phyloP scores from a whole-genome alignment of 1,139 yeast species.

The Ogataea hybrid region DNA sequence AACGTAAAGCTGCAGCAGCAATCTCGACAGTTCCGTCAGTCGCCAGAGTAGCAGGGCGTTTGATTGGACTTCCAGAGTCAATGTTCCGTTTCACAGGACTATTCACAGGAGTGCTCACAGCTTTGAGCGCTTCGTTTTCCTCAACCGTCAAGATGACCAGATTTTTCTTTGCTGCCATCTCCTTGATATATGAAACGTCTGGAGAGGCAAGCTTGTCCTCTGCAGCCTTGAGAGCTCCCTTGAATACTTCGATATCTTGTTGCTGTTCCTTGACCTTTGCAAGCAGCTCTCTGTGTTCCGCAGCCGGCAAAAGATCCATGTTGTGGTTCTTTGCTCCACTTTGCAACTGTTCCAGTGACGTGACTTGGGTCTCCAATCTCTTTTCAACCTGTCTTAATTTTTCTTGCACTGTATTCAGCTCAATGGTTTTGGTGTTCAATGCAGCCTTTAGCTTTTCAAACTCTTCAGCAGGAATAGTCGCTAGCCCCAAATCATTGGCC shows the following conservation, averaged over 20 bases:
- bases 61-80: constrained; percentile 2
- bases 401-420: constrained; percentile 9
- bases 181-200: constrained; percentile 33
- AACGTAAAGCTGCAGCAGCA: constrained; percentile 24
- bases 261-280: constrained; percentile 2
- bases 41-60: constrained; percentile 17
- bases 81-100: constrained; percentile 5
- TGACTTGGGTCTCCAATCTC: not conserved
- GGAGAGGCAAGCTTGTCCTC: not conserved
- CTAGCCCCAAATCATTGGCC: constrained; percentile 28
- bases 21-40: constrained; percentile 27
- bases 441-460: constrained; percentile 22
- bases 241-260: constrained; percentile 8
- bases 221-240: constrained; percentile 20
- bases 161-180: constrained; percentile 30
- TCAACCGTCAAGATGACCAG: constrained; percentile 26
- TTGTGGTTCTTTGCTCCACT: not conserved
- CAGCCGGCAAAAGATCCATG: not conserved
- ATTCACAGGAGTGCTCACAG: constrained; percentile 2
- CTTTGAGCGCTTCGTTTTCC: constrained; percentile 1
- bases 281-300: constrained; percentile 8
- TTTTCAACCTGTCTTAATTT: constrained; percentile 3
- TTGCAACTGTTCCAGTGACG: not conserved
- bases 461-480: constrained; percentile 32
- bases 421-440: constrained; percentile 13